phyloP scores from a whole-genome alignment of 2,329 filamentous ascomycete genomes.

The Alternaria rosae region DNA sequence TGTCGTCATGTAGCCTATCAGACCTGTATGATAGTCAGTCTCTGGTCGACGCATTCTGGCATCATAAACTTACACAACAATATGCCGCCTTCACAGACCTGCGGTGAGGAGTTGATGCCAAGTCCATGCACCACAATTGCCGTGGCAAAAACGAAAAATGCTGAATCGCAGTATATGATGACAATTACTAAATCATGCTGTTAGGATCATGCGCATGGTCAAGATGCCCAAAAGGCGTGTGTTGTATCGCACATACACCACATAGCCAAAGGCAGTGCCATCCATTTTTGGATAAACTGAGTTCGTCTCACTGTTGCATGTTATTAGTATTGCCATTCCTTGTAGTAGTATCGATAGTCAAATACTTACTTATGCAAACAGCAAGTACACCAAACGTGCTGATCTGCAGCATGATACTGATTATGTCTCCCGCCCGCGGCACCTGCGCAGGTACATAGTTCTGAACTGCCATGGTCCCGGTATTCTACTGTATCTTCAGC shows the following conservation, averaged over 20 bases:
- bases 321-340: background rate
- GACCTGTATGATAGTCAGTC: constrained; percentile 30
- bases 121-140: constrained; percentile 65
- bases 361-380: constrained; percentile 22
- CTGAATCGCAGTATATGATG: constrained; percentile 67
- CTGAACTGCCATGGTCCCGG: background rate
- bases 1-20: constrained; percentile 68
- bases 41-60: background rate
- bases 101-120: constrained; percentile 61
- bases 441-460: constrained; percentile 25
- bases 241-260: constrained; percentile 19
- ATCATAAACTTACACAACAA: constrained; percentile 57
- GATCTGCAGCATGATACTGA: constrained; percentile 34
- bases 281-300: constrained; percentile 32
- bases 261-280: constrained; percentile 29
- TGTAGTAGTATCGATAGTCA: background rate
- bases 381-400: constrained; percentile 33
- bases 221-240: background rate
- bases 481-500: background rate
- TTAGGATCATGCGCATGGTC: background rate
- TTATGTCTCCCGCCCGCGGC: constrained; percentile 29
- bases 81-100: constrained; percentile 65
- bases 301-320: constrained; percentile 31
- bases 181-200: constrained; percentile 60
- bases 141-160: constrained; percentile 65